Evolutionary conservation across 176 grass and related monocot species (phyloP).

Genomic region (Rhipidocladum racemiflorum): DNA sequence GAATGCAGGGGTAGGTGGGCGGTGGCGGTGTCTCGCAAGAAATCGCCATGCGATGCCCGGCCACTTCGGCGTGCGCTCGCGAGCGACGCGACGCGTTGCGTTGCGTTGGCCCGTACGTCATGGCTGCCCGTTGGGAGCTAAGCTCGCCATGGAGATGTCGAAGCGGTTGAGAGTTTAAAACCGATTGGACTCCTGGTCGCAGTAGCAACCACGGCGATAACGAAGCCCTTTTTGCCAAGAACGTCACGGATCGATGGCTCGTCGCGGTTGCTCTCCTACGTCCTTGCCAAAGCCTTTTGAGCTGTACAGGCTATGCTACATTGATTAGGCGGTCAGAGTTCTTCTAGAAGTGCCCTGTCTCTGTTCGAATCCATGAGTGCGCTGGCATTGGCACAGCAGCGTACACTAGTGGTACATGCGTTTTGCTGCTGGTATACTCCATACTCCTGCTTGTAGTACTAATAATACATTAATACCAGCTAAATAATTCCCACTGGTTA

Average conservation of each 20-base stretch:
- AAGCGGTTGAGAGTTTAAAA: not conserved
- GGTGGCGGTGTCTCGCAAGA: not conserved
- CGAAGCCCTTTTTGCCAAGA: not conserved
- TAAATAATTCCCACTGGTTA: not conserved
- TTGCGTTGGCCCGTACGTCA: not conserved
- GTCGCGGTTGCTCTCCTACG: no score
- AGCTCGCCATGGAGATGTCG: not conserved
- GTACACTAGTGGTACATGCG: not conserved
- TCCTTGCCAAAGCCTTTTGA: not conserved
- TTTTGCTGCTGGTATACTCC: not conserved
- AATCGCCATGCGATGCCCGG: not conserved
- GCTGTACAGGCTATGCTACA: not conserved
- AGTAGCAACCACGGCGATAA: not conserved
- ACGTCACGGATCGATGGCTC: not conserved
- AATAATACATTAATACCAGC: no score
- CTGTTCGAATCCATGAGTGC: not conserved
- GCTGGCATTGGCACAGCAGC: not conserved
- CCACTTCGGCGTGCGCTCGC: not conserved
- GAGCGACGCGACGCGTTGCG: no score
- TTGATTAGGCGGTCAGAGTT: not conserved
- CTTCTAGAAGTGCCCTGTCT: not conserved
- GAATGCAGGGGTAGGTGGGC: not conserved
- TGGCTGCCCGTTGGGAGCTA: not conserved
- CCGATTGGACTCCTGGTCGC: not conserved
- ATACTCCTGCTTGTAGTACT: no score